phyloP scores from a whole-genome alignment of 768 basidiomycete genomes.

The Lactarius tabidus region DNA sequence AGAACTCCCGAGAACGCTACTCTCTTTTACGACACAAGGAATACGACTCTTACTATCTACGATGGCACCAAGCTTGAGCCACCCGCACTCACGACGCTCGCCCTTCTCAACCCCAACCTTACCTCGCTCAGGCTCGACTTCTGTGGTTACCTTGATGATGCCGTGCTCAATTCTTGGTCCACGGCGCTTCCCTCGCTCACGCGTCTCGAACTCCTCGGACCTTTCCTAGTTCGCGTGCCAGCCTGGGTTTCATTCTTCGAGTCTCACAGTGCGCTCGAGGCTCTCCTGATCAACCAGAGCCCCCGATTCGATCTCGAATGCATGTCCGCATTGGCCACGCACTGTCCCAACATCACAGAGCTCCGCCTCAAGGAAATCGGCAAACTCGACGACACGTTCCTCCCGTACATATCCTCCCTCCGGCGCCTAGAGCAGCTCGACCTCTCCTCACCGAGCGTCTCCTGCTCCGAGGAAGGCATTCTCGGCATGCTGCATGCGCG shows the following conservation, averaged over 20 bases:
- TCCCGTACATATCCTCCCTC: slow-evolving; percentile 48
- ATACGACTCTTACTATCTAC: slow-evolving; percentile 67
- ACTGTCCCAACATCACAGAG: slow-evolving; percentile 55
- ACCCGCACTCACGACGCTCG: slow-evolving; percentile 63
- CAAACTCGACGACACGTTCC: slow-evolving; percentile 60
- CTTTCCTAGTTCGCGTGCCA: slow-evolving; percentile 72
- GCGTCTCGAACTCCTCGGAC: slow-evolving; percentile 78
- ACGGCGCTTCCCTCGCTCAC: slow-evolving; percentile 60
- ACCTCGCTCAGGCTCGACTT: slow-evolving; percentile 74
- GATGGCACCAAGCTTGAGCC: slow-evolving; percentile 81
- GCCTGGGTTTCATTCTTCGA: slow-evolving; percentile 77
- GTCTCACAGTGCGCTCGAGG: slow-evolving; percentile 55
- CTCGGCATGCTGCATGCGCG: slow-evolving; percentile 50
- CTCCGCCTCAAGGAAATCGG: slow-evolving; percentile 80
- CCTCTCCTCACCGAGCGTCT: slow-evolving; percentile 55
- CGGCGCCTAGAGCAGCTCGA: slow-evolving; percentile 56
- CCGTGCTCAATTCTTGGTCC: slow-evolving; percentile 55
- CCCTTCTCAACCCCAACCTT: slow-evolving; percentile 80
- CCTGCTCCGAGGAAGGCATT: slow-evolving; percentile 54
- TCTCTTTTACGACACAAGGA: slow-evolving; percentile 77
- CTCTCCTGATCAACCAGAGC: slow-evolving; percentile 79
- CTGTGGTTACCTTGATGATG: slow-evolving; percentile 77
- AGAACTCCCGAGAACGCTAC: slow-evolving; percentile 77
- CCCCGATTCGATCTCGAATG: slow-evolving; percentile 80
- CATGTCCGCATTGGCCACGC: slow-evolving; percentile 49